Evolutionary conservation across 495 filamentous ascomycete genomes (phyloP).

Genomic region (Penicillium salamii): DNA sequence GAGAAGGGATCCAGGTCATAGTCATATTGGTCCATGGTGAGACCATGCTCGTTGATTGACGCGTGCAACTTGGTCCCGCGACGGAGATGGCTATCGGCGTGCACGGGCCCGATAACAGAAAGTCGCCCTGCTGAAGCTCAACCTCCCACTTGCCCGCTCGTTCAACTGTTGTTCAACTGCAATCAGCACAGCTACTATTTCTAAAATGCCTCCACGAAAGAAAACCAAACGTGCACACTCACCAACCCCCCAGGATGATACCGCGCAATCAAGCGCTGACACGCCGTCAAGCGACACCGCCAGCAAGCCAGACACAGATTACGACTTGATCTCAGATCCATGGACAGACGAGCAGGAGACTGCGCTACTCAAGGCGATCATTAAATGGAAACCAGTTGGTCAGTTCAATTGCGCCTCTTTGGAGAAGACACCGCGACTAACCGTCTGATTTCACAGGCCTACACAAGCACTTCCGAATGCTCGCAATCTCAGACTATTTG

Average conservation of each 20-base stretch:
- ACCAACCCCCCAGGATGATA: slow-evolving; percentile 38
- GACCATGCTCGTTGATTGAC: slow-evolving; percentile 16
- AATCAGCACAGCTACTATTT: neutral
- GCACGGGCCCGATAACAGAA: slow-evolving; percentile 38
- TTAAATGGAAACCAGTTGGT: slow-evolving; percentile 95
- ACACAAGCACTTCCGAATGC: slow-evolving; percentile 96
- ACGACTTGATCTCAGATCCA: slow-evolving; percentile 58
- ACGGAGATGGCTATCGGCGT: slow-evolving; percentile 19
- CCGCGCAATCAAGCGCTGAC: slow-evolving; percentile 30
- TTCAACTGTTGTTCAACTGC: neutral
- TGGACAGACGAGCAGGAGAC: slow-evolving; percentile 98
- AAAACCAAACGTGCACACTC: slow-evolving; percentile 43
- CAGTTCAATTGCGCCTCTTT: slow-evolving; percentile 21
- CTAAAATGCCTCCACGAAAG: slow-evolving; percentile 73
- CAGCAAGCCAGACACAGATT: slow-evolving; percentile 33
- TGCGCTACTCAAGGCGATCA: slow-evolving; percentile 82
- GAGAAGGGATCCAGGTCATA: slow-evolving; percentile 62
- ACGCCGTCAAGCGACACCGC: slow-evolving; percentile 34
- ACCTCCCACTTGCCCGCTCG: neutral
- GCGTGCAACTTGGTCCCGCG: slow-evolving; percentile 17
- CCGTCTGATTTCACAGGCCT: slow-evolving; percentile 57
- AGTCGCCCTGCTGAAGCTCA: slow-evolving; percentile 12
- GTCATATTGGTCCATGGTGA: slow-evolving; percentile 44
- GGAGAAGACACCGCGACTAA: neutral
- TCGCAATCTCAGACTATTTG: slow-evolving; percentile 81